phyloP scores from a whole-genome alignment of 2,329 filamentous ascomycete genomes.

The Macrophomina phaseolina region DNA sequence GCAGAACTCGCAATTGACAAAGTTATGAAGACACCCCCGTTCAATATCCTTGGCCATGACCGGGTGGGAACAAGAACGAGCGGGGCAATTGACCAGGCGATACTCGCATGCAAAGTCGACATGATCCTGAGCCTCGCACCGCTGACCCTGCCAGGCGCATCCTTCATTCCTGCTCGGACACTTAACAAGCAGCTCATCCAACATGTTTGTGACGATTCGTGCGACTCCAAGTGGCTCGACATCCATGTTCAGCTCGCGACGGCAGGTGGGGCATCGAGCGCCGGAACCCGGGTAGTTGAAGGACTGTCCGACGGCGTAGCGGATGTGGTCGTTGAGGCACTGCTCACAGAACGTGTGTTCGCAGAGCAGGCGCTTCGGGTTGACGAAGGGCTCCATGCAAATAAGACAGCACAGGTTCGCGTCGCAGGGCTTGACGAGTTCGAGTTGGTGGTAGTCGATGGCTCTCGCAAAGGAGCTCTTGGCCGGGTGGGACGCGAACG shows the following conservation, averaged over 20 bases:
- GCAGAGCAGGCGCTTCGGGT: slow-evolving; percentile 63
- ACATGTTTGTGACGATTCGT: slow-evolving; percentile 64
- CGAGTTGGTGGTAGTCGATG: slow-evolving; percentile 63
- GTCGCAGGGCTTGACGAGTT: slow-evolving; percentile 63
- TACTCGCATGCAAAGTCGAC: slow-evolving; percentile 66
- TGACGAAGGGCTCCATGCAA: slow-evolving; percentile 67
- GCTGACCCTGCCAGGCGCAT: slow-evolving; percentile 59
- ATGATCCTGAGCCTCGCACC: slow-evolving; percentile 64
- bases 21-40: slow-evolving; percentile 60
- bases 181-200: slow-evolving; percentile 65
- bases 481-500: slow-evolving; percentile 45
- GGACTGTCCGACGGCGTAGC: slow-evolving; percentile 1
- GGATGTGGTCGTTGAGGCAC: slow-evolving; percentile 55
- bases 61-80: slow-evolving; percentile 55
- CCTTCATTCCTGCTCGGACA: slow-evolving; percentile 63
- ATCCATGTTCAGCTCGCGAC: slow-evolving; percentile 43
- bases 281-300: slow-evolving; percentile 24
- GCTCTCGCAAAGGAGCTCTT: slow-evolving; percentile 42
- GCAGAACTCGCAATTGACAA: slow-evolving; percentile 60
- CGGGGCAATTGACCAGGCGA: slow-evolving; percentile 59
- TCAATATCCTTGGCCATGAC: slow-evolving; percentile 62
- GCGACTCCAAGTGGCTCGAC: slow-evolving; percentile 49
- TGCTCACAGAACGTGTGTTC: slow-evolving; percentile 68
- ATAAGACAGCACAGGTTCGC: slow-evolving; percentile 68
- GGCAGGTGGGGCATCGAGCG: slow-evolving; percentile 63